phyloP scores from a whole-genome alignment of 345 rosid species.

The Brassica cretica region DNA sequence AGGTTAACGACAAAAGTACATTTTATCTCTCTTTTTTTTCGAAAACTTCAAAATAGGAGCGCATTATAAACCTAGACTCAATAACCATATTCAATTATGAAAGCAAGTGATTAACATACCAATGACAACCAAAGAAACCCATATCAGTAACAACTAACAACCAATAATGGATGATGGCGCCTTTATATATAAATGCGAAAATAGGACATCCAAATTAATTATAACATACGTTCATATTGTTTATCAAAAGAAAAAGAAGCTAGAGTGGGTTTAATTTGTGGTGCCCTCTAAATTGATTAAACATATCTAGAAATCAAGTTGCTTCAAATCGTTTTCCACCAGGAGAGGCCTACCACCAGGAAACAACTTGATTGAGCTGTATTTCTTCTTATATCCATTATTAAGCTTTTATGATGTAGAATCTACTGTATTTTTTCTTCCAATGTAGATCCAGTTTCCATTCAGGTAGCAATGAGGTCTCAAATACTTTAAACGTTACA shows the following conservation, averaged over 20 bases:
- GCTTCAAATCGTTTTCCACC: constrained; percentile 17
- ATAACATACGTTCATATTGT: constrained; percentile 2
- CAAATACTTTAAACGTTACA: neutral
- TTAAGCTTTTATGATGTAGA: too few species aligned
- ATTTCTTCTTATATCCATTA: neutral
- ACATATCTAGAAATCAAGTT: constrained; percentile 10
- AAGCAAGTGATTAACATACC: neutral
- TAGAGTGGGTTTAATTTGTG: constrained; percentile 32
- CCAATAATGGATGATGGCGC: constrained; percentile 32
- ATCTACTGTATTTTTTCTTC: neutral
- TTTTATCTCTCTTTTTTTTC: neutral
- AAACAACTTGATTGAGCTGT: constrained; percentile 39
- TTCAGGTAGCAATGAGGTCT: neutral
- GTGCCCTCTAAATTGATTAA: constrained; percentile 11
- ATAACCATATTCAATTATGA: neutral
- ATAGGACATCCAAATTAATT: constrained; percentile 7
- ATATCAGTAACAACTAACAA: constrained; percentile 22
- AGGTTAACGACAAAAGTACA: neutral
- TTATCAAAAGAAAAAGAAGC: neutral
- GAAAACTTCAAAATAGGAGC: neutral
- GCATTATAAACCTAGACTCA: neutral
- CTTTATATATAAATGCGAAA: neutral
- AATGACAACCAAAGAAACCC: neutral
- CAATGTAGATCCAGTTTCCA: neutral
- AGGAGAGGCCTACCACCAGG: constrained; percentile 30